phyloP scores from a whole-genome alignment of 352 stramenopile species.

The Globisporangium cystogenes region DNA sequence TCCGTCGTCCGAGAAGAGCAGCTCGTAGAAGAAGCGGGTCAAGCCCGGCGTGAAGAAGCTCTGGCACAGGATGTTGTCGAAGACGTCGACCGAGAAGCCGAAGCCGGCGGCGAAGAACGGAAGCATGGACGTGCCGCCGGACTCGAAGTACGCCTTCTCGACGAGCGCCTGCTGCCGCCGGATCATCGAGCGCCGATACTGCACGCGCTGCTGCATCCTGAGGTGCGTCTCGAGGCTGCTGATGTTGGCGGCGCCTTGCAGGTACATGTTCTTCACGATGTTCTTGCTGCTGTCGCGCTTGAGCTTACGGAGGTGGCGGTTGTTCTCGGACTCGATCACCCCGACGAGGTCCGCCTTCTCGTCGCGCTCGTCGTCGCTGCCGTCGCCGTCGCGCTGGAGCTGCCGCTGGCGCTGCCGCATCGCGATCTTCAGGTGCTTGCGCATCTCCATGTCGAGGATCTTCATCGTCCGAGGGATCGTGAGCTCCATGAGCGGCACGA shows the following conservation, averaged over 20 bases:
- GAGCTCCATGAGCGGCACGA: conserved; percentile 58
- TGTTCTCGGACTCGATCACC: conserved; percentile 5
- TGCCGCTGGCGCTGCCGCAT: conserved; percentile 5
- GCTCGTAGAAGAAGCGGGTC: conserved; percentile 52
- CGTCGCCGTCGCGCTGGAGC: conserved; percentile 2
- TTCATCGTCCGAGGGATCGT: conserved; percentile 61
- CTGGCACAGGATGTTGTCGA: conserved; percentile 71
- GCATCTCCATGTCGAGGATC: conserved; percentile 58
- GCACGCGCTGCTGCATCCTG: conserved; percentile 34
- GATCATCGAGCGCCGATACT: conserved; percentile 31
- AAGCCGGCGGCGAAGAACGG: conserved; percentile 67
- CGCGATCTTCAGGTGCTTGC: conserved; percentile 28
- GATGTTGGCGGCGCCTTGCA: conserved; percentile 15
- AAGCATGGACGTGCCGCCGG: conserved; percentile 30
- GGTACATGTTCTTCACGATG: conserved; percentile 11
- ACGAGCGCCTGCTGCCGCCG: conserved; percentile 36
- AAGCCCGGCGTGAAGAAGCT: conserved; percentile 63
- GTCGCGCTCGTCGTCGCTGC: conserved; percentile 4
- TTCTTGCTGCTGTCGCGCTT: conserved; percentile 16
- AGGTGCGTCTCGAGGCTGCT: conserved; percentile 29
- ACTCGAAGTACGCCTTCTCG: conserved; percentile 34
- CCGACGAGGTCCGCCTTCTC: conserved; percentile 5
- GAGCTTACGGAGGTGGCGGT: conserved; percentile 2
- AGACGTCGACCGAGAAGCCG: conserved; percentile 55
- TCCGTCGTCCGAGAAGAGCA: conserved; percentile 61